Conservation (phyloP, 352 stramenopile species). For the Thraustochytrium sp. region DNA sequence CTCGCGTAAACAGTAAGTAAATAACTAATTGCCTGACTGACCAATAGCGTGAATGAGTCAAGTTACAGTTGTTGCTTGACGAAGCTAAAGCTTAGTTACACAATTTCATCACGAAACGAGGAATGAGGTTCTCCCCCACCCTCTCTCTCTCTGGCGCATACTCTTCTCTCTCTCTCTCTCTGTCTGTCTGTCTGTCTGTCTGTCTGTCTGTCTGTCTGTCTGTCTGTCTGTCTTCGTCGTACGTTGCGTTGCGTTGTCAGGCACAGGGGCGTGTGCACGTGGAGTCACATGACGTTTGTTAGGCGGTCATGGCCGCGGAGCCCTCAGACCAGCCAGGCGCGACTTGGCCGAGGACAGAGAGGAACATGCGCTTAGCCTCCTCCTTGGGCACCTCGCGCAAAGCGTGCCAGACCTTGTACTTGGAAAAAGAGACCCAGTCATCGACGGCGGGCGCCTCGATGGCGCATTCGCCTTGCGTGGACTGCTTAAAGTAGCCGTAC, state of each 20-base stretch:
- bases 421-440: slow-evolving; percentile 30
- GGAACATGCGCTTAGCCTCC: slow-evolving; percentile 19
- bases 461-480: slow-evolving; percentile 2
- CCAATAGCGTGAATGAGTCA: not conserved
- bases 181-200: too few species aligned
- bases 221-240: too few species aligned
- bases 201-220: too few species aligned
- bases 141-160: too few species aligned
- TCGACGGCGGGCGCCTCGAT: not conserved
- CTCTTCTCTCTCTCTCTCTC: too few species aligned
- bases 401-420: slow-evolving; percentile 21
- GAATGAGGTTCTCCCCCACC: too few species aligned
- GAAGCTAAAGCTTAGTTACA: not conserved
- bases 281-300: too few species aligned
- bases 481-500: slow-evolving; percentile 35
- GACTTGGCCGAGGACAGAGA: not conserved
- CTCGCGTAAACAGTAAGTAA: not conserved
- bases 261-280: too few species aligned
- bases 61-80: not conserved
- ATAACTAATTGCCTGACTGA: not conserved
- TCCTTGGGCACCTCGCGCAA: not conserved
- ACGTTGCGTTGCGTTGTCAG: too few species aligned
- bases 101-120: not conserved
- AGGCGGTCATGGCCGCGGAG: too few species aligned
- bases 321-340: slow-evolving; percentile 22